phyloP scores from a whole-genome alignment of 805 yeast species.

The Grigorovia transvaalensis region DNA sequence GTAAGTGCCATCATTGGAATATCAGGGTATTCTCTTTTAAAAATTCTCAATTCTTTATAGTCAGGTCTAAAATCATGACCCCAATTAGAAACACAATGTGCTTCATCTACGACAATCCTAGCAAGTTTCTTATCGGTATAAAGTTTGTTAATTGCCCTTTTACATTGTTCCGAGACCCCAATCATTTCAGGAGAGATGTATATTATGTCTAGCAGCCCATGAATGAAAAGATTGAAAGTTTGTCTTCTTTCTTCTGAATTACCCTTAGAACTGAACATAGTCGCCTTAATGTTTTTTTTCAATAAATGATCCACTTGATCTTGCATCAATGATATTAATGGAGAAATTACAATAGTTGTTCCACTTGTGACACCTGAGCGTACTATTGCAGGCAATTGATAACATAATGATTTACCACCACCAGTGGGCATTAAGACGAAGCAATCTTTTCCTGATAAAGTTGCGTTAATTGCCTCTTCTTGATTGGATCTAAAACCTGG shows the following conservation, averaged over 20 bases:
- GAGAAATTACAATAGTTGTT: slow-evolving; percentile 87
- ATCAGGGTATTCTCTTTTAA: slow-evolving; percentile 64
- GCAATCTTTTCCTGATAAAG: slow-evolving; percentile 69
- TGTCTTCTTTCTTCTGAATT: slow-evolving; percentile 52
- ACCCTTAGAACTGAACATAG: slow-evolving; percentile 79
- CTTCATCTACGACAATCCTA: slow-evolving; percentile 89
- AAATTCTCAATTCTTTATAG: slow-evolving; percentile 67
- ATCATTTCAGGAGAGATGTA: slow-evolving; percentile 95
- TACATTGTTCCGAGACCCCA: slow-evolving; percentile 61
- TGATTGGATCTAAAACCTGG: slow-evolving; percentile 72
- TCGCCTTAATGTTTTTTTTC: slow-evolving; percentile 63
- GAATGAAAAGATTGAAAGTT: slow-evolving; percentile 51
- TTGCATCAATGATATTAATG: slow-evolving; percentile 92
- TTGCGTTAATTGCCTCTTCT: slow-evolving; percentile 74
- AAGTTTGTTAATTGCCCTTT: slow-evolving; percentile 48
- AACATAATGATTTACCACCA: slow-evolving; percentile 94
- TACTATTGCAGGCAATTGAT: slow-evolving; percentile 88
- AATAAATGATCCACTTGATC: slow-evolving; percentile 85
- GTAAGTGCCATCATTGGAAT: slow-evolving; percentile 94
- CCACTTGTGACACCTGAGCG: slow-evolving; percentile 67
- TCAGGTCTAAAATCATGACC: slow-evolving; percentile 98
- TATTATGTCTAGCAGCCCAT: slow-evolving; percentile 64
- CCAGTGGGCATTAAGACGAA: slow-evolving; percentile 98
- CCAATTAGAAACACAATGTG: slow-evolving; percentile 98
- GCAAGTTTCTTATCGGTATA: slow-evolving; percentile 54